These are phyloP conservation scores for Magnolia sinica DNA, from an alignment of 164 flowering plant genomes.

Conservation along the genomic window DNA sequence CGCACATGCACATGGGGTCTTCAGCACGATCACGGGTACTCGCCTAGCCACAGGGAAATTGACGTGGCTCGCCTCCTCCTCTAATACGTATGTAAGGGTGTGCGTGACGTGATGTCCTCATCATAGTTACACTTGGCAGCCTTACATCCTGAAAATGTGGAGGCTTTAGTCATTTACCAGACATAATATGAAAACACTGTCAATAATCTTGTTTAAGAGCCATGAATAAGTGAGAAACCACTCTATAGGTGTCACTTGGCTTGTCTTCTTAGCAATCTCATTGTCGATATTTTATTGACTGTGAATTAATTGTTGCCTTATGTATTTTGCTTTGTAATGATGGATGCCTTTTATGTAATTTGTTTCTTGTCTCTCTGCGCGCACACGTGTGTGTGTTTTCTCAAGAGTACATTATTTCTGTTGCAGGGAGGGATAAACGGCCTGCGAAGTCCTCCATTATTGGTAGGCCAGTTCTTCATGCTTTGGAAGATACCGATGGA, in stretches of 20 bases:
- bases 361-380: not conserved
- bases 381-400: not conserved
- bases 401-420: not conserved
- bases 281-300: not conserved
- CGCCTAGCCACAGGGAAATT: too few relatives aligned
- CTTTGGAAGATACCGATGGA: constrained; percentile 86
- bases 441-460: constrained; percentile 48
- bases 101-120: not conserved
- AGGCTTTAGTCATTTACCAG: not conserved
- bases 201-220: not conserved
- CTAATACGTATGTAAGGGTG: too few relatives aligned
- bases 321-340: not conserved
- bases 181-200: not conserved
- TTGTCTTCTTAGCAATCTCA: not conserved
- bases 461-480: constrained; percentile 78
- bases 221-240: not conserved
- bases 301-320: not conserved
- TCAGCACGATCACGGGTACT: too few relatives aligned
- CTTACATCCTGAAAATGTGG: not conserved
- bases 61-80: too few relatives aligned
- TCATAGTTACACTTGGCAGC: not conserved
- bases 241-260: not conserved
- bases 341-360: not conserved
- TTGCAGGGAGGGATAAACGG: constrained; percentile 42
- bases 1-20: too few relatives aligned